Percentiles rank a stretch among this genome's conserved stretches.
These are phyloP conservation scores for Aspergillus alliaceus DNA, from an alignment of 2,329 filamentous ascomycete species.

Conservation along the genomic window DNA sequence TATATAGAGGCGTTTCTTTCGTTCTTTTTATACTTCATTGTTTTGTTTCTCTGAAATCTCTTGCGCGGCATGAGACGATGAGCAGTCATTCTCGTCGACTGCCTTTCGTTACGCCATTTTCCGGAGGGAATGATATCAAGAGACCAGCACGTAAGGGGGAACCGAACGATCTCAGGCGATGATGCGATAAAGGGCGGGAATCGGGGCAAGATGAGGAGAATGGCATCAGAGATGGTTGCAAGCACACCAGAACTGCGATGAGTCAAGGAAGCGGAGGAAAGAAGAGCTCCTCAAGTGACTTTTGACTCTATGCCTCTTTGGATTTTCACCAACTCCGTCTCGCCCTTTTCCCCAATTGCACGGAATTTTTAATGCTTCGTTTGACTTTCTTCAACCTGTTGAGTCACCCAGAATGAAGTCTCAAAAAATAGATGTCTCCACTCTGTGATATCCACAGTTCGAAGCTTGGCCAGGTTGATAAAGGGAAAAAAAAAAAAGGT, in stretches of 20 bases:
- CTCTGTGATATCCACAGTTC: background rate
- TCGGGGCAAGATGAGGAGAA: background rate
- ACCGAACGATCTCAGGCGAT: background rate
- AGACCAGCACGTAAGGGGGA: slow-evolving; percentile 5
- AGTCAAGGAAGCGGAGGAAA: background rate
- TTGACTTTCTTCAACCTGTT: background rate
- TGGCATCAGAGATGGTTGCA: background rate
- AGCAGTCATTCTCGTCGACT: slow-evolving; percentile 16
- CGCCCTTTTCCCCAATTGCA: background rate
- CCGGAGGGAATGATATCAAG: slow-evolving; percentile 16
- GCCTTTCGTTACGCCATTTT: slow-evolving; percentile 23
- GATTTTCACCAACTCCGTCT: background rate
- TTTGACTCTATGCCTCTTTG: background rate
- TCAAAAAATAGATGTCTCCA: background rate
- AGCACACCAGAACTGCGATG: background rate
- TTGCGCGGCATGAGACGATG: slow-evolving; percentile 13
- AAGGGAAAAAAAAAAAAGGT: slow-evolving; percentile 1
- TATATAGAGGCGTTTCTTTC: background rate
- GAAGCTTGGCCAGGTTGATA: background rate
- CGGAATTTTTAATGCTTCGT: background rate
- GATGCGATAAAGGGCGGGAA: background rate
- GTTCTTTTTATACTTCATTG: slow-evolving; percentile 13
- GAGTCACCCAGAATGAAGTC: background rate
- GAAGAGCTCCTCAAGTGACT: background rate
- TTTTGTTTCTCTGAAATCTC: slow-evolving; percentile 18